Evolutionary conservation across 2,329 filamentous ascomycete species (phyloP).

Genomic region (Ceratocystis variospora): DNA sequence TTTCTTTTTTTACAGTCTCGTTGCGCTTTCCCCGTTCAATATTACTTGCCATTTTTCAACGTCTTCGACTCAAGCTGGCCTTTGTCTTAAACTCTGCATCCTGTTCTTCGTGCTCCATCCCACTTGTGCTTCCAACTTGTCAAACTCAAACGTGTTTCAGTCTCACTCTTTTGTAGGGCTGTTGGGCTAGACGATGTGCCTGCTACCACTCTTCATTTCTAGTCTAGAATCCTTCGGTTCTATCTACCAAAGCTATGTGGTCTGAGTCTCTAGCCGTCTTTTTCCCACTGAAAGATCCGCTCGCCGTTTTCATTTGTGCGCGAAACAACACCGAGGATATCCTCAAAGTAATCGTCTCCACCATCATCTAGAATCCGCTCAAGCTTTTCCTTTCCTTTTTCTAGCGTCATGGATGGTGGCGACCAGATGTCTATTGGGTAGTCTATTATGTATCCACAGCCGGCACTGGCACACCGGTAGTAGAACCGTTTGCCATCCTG

Average conservation of each 20-base stretch:
- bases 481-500: constrained; percentile 1
- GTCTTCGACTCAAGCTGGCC: background rate
- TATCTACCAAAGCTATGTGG: background rate
- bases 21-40: background rate
- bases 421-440: constrained; percentile 5
- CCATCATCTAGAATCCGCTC: constrained; percentile 11
- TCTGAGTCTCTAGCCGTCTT: background rate
- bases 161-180: background rate
- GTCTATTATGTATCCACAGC: constrained; percentile 15
- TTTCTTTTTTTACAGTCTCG: background rate
- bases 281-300: background rate
- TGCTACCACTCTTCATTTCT: background rate
- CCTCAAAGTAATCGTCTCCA: constrained; percentile 16
- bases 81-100: background rate
- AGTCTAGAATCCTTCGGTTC: background rate
- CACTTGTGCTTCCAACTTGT: background rate
- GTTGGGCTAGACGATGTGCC: background rate
- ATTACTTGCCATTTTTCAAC: background rate
- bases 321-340: constrained; percentile 13
- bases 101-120: background rate
- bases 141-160: background rate
- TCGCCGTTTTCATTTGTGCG: background rate
- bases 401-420: background rate
- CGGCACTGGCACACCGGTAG: constrained; percentile 15
- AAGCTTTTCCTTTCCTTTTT: constrained; percentile 5